Evolutionary conservation across 2,329 filamentous ascomycete genomes (phyloP), one percentile per base, ranked within the genome.

Genomic region (Graphiopsis chlorocephala): DNA sequence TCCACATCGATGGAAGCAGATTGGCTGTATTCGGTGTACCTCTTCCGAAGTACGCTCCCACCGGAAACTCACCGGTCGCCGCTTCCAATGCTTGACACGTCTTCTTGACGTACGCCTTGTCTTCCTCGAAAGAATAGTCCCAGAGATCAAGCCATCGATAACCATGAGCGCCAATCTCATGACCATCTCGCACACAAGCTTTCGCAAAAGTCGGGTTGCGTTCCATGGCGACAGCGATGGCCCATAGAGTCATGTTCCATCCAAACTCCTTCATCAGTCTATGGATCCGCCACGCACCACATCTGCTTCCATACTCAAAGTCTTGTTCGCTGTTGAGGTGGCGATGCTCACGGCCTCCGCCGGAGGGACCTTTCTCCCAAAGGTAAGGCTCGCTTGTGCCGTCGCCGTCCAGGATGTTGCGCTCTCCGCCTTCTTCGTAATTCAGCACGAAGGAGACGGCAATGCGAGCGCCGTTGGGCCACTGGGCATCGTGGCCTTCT

Each of bases 31-130:
- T 79, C 1, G 81, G 79, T 8, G 78, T 80, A 3, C 73, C 73
- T 0, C 82, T 76, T 0, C 82, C 82, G 63, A 83, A 83, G 74
- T 84, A 85, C 76, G 81, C 83, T 0, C 82, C 82, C 25, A 77
- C 74, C 0, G 82, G 82, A 11, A 79, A 79, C 63, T 81, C 79
- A 0, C 82, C 82, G 4, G 78, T 78, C 10, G 82, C 73, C 23
- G 71, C 67, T 69, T 82, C 80, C 29, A 74, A 67, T 25, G 75
- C 71, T 17, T 76, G 72, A 61, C 83, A 78, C 25, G 73, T 78
- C 66, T 80, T 78, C 42, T 76, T 77, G 65, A 84, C 80, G 64
- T 81, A 80, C 58, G 80, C 75, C 66, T 81, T 82, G 65, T 84
- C 82, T 57, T 79, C 76, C 53, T 84, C 81, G 6, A 80, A 70